A percentile compares a stretch with the other conserved stretches of the same genome.
Evolutionary conservation across 805 yeast genomes (phyloP).

Genomic region (Yarrowia alimentaria): DNA sequence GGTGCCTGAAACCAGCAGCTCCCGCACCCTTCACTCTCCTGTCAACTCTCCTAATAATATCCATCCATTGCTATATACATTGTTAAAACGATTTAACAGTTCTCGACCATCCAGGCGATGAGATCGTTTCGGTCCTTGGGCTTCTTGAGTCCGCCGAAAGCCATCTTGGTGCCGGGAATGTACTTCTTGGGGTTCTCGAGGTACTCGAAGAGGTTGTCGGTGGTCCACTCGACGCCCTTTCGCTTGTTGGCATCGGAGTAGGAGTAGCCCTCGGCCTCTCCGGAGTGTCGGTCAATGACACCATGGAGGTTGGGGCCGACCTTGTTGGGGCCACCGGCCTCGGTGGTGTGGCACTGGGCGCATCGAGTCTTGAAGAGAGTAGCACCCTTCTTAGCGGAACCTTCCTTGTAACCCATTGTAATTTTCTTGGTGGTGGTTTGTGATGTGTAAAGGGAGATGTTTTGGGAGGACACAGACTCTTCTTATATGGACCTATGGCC

Average conservation of each 20-base stretch:
- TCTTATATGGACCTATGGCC: conserved; percentile 2
- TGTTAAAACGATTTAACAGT: conserved; percentile 38
- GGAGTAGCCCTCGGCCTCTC: conserved; percentile 88
- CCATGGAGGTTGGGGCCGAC: conserved; percentile 99
- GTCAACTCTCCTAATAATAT: neutral
- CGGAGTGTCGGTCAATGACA: conserved; percentile 87
- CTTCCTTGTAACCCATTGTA: conserved; percentile 30
- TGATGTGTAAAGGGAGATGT: neutral
- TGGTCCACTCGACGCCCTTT: conserved; percentile 86
- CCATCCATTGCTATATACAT: conserved; percentile 15
- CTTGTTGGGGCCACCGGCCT: conserved; percentile 94
- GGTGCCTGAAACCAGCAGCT: too few species aligned
- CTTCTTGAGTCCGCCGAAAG: conserved; percentile 99
- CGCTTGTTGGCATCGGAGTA: conserved; percentile 98
- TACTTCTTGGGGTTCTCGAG: conserved; percentile 99
- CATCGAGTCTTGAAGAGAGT: conserved; percentile 98
- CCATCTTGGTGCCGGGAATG: conserved; percentile 99
- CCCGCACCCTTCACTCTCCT: neutral
- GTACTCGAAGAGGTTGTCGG: conserved; percentile 89
- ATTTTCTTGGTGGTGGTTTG: neutral
- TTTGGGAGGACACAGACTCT: neutral
- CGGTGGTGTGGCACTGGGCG: conserved; percentile 97
- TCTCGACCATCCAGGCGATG: conserved; percentile 70
- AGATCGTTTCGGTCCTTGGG: conserved; percentile 98
- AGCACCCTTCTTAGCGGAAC: conserved; percentile 89